Base-by-base conservation (phyloP, 202 grass and related monocot species). In the Eragrostis tef region DNA sequence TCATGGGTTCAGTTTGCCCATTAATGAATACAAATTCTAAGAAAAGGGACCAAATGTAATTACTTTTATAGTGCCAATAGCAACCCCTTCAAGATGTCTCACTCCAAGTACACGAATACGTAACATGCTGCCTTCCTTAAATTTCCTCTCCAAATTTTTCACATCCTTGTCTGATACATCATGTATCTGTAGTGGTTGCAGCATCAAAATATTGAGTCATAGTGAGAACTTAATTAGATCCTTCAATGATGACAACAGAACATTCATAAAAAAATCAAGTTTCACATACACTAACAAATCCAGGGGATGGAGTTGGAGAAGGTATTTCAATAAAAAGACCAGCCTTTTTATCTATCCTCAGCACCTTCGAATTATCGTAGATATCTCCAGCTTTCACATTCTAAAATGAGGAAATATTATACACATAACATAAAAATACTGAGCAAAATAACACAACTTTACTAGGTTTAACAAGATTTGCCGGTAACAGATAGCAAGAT, bases 281-380 rank as follows among this genome's bases (percentile, higher is more conserved):
- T 58, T 78, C 50, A 89, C 89, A 86, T 93, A 94, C 95, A 77
- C 68, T 91, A 82, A 98, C 84, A 93, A 91, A 98, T 84, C 88
- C 90, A 48, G 95, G 90, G 67, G 77, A 90, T 78, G 90, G 87
- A 76, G 53, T 84, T 74, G 92, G 80, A 82, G 90, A 93, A 83
- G 90, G 86, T 82, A 94, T 84, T 91, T 94, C 92, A 77, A 98
- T 79, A 87, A 98, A 91, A 84, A 98, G 80, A 86, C 95, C 95
- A 42, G 82, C 78, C 53, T 71, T 88, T 89, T 91, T 98, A 92
- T 98, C 95, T 80, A 94, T 69, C 45, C 92, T 93, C 51, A 94
- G 57, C 60, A 98, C 84, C 25, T 72, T 81, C 63, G 90, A 89
- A 64, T 93, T 82, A 56, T 98, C 92, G 25, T 93, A 91, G 74